These are phyloP conservation scores for Termitomyces sp. DNA, from an alignment of 768 basidiomycete genomes.

Conservation along the genomic window DNA sequence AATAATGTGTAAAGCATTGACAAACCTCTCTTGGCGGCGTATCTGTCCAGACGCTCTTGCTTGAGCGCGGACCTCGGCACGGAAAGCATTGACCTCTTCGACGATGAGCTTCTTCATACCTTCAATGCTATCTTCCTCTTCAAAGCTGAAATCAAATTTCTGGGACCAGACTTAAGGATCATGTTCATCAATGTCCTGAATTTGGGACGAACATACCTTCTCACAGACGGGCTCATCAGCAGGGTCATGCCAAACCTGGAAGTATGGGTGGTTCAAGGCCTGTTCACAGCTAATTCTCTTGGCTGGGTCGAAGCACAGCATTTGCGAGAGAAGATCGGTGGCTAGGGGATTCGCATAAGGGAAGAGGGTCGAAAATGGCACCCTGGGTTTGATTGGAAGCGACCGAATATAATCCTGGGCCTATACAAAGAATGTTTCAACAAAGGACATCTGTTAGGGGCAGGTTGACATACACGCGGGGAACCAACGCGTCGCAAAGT, in stretches of 20 bases:
- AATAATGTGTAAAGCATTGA: neutral
- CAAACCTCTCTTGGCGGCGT: conserved; percentile 73
- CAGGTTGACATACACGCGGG: conserved; percentile 63
- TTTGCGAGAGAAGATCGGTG: conserved; percentile 86
- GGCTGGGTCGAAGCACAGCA: conserved; percentile 95
- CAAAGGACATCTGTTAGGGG: neutral
- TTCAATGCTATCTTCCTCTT: conserved; percentile 93
- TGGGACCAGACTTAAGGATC: conserved; percentile 22
- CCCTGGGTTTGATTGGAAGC: conserved; percentile 93
- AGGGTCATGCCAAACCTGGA: conserved; percentile 97
- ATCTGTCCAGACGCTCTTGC: conserved; percentile 69
- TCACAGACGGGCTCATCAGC: conserved; percentile 90
- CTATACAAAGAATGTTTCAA: conserved; percentile 32
- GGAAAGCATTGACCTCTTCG: conserved; percentile 87
- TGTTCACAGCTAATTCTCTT: conserved; percentile 96
- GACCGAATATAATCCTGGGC: conserved; percentile 98
- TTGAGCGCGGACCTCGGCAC: conserved; percentile 85
- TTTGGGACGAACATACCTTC: conserved; percentile 40
- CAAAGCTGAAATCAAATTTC: conserved; percentile 96
- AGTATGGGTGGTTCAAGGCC: conserved; percentile 91
- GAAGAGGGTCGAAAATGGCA: conserved; percentile 89
- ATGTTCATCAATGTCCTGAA: neutral
- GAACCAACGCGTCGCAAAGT: conserved; percentile 95
- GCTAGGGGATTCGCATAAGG: conserved; percentile 93
- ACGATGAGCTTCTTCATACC: conserved; percentile 97